A percentile compares a stretch with the other conserved stretches of the same genome.
Evolutionary conservation across 495 filamentous ascomycete genomes (phyloP).

Genomic region (Oleoguttula mirabilis): DNA sequence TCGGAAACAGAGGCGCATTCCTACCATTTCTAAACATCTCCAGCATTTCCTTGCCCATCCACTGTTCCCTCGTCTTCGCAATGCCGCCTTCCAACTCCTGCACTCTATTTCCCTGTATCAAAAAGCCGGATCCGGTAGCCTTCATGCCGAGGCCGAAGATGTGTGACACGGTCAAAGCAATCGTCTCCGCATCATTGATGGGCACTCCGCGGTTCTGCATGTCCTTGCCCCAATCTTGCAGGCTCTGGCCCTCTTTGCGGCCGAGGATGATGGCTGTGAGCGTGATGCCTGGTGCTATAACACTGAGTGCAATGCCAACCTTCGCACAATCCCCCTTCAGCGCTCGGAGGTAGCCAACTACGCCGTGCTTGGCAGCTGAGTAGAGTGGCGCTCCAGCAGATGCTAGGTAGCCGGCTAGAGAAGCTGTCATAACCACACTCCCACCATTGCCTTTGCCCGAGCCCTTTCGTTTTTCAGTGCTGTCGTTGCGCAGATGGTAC

Average conservation of each 20-base stretch:
- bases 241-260: conserved; percentile 11
- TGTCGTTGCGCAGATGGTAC: conserved; percentile 25
- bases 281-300: conserved; percentile 30
- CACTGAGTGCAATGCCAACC: conserved; percentile 23
- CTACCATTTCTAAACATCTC: conserved; percentile 26
- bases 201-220: conserved; percentile 24
- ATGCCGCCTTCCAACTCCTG: conserved; percentile 26
- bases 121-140: conserved; percentile 25
- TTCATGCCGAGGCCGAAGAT: conserved; percentile 24
- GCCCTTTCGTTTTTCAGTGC: conserved; percentile 3
- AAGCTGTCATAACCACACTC: conserved; percentile 24
- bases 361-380: conserved; percentile 27
- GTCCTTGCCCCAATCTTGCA: conserved; percentile 20
- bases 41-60: conserved; percentile 32
- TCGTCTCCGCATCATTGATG: conserved; percentile 25
- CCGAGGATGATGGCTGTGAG: conserved; percentile 23
- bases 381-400: conserved; percentile 27
- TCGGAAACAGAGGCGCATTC: conserved; percentile 24
- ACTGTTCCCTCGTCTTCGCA: conserved; percentile 25
- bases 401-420: conserved; percentile 27
- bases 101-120: conserved; percentile 25
- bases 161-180: conserved; percentile 26
- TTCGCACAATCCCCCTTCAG: conserved; percentile 25
- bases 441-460: conserved; percentile 22
- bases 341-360: conserved; percentile 29